Conservation (phyloP, 441 rosid species). For the Erodium texanum region DNA sequence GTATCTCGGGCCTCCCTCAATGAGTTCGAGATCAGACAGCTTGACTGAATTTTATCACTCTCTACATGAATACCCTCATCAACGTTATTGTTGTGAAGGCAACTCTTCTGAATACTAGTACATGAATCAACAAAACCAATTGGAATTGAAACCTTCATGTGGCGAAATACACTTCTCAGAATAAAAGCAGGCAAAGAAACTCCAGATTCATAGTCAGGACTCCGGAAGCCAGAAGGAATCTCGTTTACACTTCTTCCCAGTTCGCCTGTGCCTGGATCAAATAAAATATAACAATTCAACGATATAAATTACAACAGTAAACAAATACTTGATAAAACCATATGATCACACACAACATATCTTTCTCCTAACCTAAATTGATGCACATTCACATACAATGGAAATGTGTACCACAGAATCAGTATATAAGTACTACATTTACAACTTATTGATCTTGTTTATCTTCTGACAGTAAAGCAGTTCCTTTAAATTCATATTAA, state of each 20-base stretch:
- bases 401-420: not conserved
- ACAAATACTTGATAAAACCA: constrained; percentile 4
- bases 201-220: constrained; percentile 23
- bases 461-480: not conserved
- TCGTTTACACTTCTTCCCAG: constrained; percentile 30
- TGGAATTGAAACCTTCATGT: constrained; percentile 35
- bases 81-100: constrained; percentile 11
- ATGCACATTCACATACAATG: not conserved
- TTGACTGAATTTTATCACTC: constrained; percentile 25
- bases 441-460: not conserved
- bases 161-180: constrained; percentile 49
- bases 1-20: constrained; percentile 23
- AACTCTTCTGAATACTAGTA: constrained; percentile 24
- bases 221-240: constrained; percentile 25
- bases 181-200: constrained; percentile 34
- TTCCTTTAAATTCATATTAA: not conserved
- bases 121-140: constrained; percentile 23
- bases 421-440: not conserved
- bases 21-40: constrained; percentile 23
- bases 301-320: constrained; percentile 6
- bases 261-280: constrained; percentile 34
- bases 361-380: not conserved
- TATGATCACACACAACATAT: constrained; percentile 5
- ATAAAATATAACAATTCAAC: constrained; percentile 14
- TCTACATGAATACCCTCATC: constrained; percentile 24